Percentiles rank a stretch among this genome's conserved stretches.
phyloP scores from a whole-genome alignment of 1,139 yeast genomes.

The Suhomyces bribrorum region DNA sequence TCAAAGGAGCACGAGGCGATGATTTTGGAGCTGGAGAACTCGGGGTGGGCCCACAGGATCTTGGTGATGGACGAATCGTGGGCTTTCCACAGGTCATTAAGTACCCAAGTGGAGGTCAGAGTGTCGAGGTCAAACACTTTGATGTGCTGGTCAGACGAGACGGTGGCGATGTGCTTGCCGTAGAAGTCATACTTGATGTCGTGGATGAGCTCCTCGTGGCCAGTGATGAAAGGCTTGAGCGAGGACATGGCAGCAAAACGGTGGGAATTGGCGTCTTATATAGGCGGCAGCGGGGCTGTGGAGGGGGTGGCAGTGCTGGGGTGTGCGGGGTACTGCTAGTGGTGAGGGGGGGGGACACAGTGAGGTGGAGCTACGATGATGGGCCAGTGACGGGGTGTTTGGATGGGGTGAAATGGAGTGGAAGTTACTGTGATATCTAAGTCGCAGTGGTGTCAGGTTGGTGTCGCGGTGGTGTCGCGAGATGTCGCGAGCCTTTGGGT shows the following conservation, averaged over 20 bases:
- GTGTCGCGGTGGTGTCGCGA: no score
- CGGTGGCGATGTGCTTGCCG: slow-evolving; percentile 87
- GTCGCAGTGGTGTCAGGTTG: no score
- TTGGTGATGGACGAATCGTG: slow-evolving; percentile 87
- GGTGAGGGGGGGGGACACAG: background rate
- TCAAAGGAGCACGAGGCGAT: slow-evolving; percentile 90
- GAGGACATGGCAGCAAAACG: background rate
- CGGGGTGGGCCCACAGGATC: slow-evolving; percentile 92
- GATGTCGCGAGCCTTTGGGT: no score
- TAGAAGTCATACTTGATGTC: slow-evolving; percentile 88
- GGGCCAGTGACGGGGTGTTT: no score
- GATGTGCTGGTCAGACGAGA: slow-evolving; percentile 89
- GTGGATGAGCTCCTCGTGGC: slow-evolving; percentile 89
- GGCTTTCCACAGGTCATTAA: slow-evolving; percentile 90
- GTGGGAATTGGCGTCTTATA: no score
- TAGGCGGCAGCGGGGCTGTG: background rate
- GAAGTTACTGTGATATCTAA: no score
- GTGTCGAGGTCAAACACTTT: slow-evolving; percentile 78
- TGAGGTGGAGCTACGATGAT: no score
- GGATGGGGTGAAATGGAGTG: no score
- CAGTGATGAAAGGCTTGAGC: slow-evolving; percentile 74
- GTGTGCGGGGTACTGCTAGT: background rate
- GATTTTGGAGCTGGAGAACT: slow-evolving; percentile 71
- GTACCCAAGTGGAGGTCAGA: slow-evolving; percentile 62
- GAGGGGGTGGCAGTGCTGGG: background rate